Base-by-base conservation (phyloP, 129 eudicot genomes). In the Calendula officinalis region DNA sequence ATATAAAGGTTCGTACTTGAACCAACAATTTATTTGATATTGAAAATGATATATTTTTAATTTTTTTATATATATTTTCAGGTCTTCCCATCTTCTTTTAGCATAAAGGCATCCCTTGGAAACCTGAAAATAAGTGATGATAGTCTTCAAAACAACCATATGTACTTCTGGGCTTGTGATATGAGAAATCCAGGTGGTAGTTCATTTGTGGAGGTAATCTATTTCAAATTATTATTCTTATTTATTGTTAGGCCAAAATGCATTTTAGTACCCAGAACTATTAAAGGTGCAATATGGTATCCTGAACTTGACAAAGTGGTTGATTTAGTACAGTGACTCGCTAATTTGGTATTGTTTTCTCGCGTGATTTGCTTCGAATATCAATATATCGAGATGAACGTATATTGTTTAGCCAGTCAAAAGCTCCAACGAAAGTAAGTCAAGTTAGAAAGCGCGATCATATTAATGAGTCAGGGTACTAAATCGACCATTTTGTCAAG, bases 171-270 rank as follows among this genome's bases (percentile, higher is more conserved):
- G 96, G 95, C 91, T 7, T 85, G 96, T 85, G 99, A 92, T 78
- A 92, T 92, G 99, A 86, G 99, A 71, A 92, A 92, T 80, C 96
- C 91, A 9, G 99, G 99, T 67, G 99, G 99, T 62, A 92, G 84
- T 67, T 92, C 99, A 11, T 92, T 92, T 73, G 96, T 92, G 62
- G 99, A 92, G 99, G 99, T 92, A 82, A 55, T 66, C 60, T 60
- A 40, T 10, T 55, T 37, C 3, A 47, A 32, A 40, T 45, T 62
- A 7, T 69, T 58, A 43, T 17, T 48, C 33, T 27, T 10, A 33
- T 44, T 8, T 57, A 62, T 47, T 34, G 40, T 27, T 7, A 52
- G 4, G 8, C 8, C 36, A 52, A 22, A 33, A 16, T 8, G 57
- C 8, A 3, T 52, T 52, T 22, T 22, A 22, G 30, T 22, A 22